A percentile compares a stretch with the other conserved stretches of the same genome.
Conservation (phyloP, 1,284 basidiomycete genomes). For the Mycosarcoma maydis region DNA sequence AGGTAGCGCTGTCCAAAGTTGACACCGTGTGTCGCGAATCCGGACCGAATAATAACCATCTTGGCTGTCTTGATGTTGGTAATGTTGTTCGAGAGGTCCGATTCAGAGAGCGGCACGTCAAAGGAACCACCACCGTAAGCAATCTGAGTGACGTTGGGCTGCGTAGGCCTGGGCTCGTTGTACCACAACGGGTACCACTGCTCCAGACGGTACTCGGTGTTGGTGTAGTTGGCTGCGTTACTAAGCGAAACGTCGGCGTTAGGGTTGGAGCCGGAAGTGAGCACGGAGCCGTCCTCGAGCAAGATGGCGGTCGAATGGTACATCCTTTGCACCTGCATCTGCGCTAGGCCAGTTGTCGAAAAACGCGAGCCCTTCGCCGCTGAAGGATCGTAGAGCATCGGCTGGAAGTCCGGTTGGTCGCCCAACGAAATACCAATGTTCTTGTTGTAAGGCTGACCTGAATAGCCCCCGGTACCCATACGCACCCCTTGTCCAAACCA, state of each 20-base stretch:
- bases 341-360: slow-evolving; percentile 73
- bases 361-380: slow-evolving; percentile 75
- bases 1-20: slow-evolving; percentile 68
- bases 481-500: slow-evolving; percentile 57
- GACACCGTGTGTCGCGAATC: slow-evolving; percentile 62
- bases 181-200: slow-evolving; percentile 78
- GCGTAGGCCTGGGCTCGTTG: slow-evolving; percentile 70
- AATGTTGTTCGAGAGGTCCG: slow-evolving; percentile 58
- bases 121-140: slow-evolving; percentile 85
- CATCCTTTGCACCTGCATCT: slow-evolving; percentile 77
- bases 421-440: slow-evolving; percentile 39
- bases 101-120: slow-evolving; percentile 70
- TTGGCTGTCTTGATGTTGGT: slow-evolving; percentile 73
- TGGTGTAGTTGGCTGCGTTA: slow-evolving; percentile 63
- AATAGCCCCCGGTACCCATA: slow-evolving; percentile 75
- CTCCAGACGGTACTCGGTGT: slow-evolving; percentile 86
- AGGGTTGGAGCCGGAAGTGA: slow-evolving; percentile 92
- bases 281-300: slow-evolving; percentile 79
- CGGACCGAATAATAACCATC: slow-evolving; percentile 71
- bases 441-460: slow-evolving; percentile 75
- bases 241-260: slow-evolving; percentile 76
- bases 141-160: slow-evolving; percentile 78
- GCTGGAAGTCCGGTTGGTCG: slow-evolving; percentile 74
- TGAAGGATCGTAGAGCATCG: slow-evolving; percentile 77
- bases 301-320: slow-evolving; percentile 81